These are phyloP conservation scores for Rhypophila decipiens DNA, from an alignment of 495 filamentous ascomycete genomes.

Conservation along the genomic window DNA sequence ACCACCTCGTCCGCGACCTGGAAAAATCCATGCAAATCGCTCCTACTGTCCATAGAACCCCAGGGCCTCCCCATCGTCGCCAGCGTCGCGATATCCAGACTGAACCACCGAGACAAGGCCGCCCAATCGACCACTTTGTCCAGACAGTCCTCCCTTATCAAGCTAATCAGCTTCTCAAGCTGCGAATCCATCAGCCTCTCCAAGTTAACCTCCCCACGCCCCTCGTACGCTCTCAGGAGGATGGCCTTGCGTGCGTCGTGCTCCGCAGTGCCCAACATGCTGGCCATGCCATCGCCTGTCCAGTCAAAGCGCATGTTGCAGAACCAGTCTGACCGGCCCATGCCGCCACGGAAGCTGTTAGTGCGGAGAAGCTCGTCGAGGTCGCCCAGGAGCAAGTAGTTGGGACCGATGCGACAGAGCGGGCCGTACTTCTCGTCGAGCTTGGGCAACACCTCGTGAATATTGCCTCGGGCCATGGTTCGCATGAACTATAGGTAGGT, in stretches of 20 bases:
- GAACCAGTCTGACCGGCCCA: conserved; percentile 4
- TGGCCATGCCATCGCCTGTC: conserved; percentile 20
- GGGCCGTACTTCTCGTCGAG: conserved; percentile 37
- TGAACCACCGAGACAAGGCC: neutral
- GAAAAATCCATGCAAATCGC: conserved; percentile 46
- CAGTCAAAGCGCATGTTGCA: conserved; percentile 2
- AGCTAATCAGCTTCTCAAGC: conserved; percentile 23
- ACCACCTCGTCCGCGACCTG: conserved; percentile 24
- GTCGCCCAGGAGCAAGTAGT: conserved; percentile 21
- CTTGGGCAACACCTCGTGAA: too few relatives aligned
- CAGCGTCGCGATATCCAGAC: conserved; percentile 38
- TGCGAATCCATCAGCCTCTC: conserved; percentile 32
- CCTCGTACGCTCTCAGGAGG: conserved; percentile 34
- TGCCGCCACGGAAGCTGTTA: conserved; percentile 16
- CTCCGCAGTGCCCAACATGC: conserved; percentile 21
- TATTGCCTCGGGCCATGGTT: too few relatives aligned
- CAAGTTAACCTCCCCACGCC: conserved; percentile 36
- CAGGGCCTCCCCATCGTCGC: conserved; percentile 34
- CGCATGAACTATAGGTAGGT: too few relatives aligned
- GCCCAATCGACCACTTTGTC: conserved; percentile 4
- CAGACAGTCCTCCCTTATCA: conserved; percentile 28
- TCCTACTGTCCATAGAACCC: conserved; percentile 20
- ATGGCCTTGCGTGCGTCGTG: conserved; percentile 26
- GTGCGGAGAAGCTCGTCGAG: conserved; percentile 19
- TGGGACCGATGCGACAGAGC: conserved; percentile 36